phyloP scores from a whole-genome alignment of 371 early-diverging fungal species.

The Dichotomocladium elegans region DNA sequence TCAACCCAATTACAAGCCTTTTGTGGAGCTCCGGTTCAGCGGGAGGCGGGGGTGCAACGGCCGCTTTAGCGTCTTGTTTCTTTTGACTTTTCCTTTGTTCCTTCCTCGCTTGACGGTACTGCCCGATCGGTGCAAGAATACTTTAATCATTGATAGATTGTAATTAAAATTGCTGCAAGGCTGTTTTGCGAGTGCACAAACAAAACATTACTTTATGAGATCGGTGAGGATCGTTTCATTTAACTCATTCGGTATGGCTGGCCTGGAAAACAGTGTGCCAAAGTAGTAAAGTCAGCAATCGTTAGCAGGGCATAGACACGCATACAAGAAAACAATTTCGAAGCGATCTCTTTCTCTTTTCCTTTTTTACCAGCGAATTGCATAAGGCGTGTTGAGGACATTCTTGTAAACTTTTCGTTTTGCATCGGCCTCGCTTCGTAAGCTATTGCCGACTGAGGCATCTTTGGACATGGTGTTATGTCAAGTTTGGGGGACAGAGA shows the following conservation, averaged over 20 bases:
- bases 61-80: not conserved
- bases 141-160: too few relatives aligned
- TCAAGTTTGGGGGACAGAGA: not conserved
- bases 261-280: constrained; percentile 10
- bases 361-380: constrained; percentile 27
- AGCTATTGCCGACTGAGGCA: constrained; percentile 11
- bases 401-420: constrained; percentile 25
- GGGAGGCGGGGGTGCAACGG: not conserved
- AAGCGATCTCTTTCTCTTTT: too few relatives aligned
- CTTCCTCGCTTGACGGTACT: constrained; percentile 11
- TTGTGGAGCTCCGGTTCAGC: constrained; percentile 16
- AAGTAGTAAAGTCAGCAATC: not conserved
- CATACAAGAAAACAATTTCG: too few relatives aligned
- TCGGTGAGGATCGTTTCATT: constrained; percentile 14
- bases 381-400: constrained; percentile 27
- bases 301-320: too few relatives aligned
- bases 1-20: constrained; percentile 27
- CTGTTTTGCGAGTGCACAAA: not conserved
- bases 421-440: constrained; percentile 11
- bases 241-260: constrained; percentile 15
- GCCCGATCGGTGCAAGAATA: constrained; percentile 23
- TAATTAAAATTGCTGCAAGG: too few relatives aligned
- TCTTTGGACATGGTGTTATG: not conserved
- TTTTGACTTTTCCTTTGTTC: constrained; percentile 3
- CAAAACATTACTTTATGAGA: constrained; percentile 28